These are phyloP conservation scores for Chalciporus sp. DNA, from an alignment of 1,284 basidiomycete species.

Conservation along the genomic window DNA sequence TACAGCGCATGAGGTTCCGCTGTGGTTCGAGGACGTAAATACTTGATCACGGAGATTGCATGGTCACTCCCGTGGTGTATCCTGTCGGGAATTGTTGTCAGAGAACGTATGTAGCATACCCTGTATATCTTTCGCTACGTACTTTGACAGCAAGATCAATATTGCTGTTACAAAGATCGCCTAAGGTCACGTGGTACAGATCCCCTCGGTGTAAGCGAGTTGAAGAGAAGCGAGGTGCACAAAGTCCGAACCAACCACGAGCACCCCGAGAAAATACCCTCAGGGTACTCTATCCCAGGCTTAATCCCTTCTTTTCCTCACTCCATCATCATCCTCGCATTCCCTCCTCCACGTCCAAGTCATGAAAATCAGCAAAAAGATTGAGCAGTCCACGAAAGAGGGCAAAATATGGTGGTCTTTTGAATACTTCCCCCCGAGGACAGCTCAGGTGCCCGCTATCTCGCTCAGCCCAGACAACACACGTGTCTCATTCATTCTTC, in stretches of 20 bases:
- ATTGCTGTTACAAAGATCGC: background rate
- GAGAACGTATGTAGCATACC: background rate
- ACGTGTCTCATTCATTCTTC: background rate
- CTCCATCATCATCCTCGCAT: constrained; percentile 16
- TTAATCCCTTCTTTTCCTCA: constrained; percentile 9
- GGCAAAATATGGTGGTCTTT: constrained; percentile 93
- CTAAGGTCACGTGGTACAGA: constrained; percentile 23
- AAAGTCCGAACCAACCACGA: too few relatives aligned
- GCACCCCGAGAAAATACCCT: constrained; percentile 31
- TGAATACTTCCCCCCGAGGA: constrained; percentile 95
- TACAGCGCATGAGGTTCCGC: constrained; percentile 13
- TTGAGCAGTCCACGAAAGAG: constrained; percentile 80
- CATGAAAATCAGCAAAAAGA: constrained; percentile 94
- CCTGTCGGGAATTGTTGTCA: background rate
- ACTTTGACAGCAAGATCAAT: background rate
- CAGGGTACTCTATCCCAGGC: background rate
- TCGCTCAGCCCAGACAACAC: background rate
- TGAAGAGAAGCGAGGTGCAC: background rate
- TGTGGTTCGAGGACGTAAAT: background rate
- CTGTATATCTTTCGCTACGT: too few relatives aligned
- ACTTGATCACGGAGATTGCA: background rate
- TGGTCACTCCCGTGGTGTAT: background rate
- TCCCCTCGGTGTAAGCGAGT: too few relatives aligned
- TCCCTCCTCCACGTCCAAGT: constrained; percentile 6
- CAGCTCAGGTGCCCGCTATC: constrained; percentile 73